A percentile compares a stretch with the other conserved stretches of the same genome.
phyloP scores from a whole-genome alignment of 371 early-diverging fungal genomes.

The Actinomortierella wolfii region DNA sequence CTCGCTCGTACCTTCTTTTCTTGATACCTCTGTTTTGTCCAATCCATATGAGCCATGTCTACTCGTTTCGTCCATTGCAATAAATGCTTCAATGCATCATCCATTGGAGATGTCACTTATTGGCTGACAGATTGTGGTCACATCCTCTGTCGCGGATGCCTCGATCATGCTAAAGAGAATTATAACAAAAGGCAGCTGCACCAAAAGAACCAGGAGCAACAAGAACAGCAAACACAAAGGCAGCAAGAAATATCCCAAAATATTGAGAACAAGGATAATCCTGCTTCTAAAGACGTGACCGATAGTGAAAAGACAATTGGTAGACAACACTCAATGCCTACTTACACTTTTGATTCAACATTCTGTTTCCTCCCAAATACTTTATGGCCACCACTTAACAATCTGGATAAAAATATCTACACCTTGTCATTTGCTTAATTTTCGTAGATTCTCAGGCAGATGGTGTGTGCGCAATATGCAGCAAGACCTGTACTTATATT shows the following conservation, averaged over 20 bases:
- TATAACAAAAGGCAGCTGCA: not conserved
- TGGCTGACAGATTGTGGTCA: slow-evolving; percentile 36
- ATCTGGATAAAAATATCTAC: too few species aligned
- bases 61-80: slow-evolving; percentile 32
- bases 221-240: too few species aligned
- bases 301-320: too few species aligned
- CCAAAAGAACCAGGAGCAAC: not conserved
- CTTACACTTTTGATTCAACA: too few species aligned
- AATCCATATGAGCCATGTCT: not conserved
- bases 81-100: slow-evolving; percentile 26
- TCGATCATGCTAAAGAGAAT: slow-evolving; percentile 9
- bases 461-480: too few species aligned
- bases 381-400: slow-evolving; percentile 17
- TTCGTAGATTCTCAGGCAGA: too few species aligned
- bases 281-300: too few species aligned
- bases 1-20: too few species aligned
- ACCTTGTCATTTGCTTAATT: too few species aligned
- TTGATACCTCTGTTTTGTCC: not conserved
- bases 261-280: not conserved
- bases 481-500: not conserved
- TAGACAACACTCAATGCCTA: too few species aligned
- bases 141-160: slow-evolving; percentile 24
- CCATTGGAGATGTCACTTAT: slow-evolving; percentile 11
- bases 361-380: too few species aligned
- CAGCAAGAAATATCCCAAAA: not conserved